Base-by-base conservation (phyloP, 2,329 filamentous ascomycete species). In the Xylariaceae sp. region DNA sequence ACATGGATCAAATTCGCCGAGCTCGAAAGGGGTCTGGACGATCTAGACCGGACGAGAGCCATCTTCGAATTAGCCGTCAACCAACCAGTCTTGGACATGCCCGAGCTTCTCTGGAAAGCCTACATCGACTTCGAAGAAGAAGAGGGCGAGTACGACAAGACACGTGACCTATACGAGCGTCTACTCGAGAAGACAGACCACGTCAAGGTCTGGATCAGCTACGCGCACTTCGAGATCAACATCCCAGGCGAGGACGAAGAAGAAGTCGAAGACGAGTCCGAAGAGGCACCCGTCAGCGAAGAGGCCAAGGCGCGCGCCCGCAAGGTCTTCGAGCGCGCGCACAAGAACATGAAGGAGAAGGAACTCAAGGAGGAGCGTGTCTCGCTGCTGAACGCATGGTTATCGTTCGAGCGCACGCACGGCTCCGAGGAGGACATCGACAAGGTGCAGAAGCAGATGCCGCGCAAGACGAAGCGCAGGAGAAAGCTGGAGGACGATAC, bases 51-150 rank as follows among this genome's bases (percentile, higher is more conserved):
- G 35, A 87, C 90, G 13, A 83, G 94, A 49, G 92, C 89, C 51
- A 96, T 99, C 67, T 97, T 92, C 71, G 93, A 97, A 75, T 81
- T 97, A 34, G 93, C 90, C 2, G 88, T 97, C 61, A 80, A 84
- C 53, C 92, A 97, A 73, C 82, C 87, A 1, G 83, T 86, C 37
- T 81, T 99, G 11, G 94, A 99, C 73, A 99, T 99, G 94, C 94
- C 94, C 0, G 94, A 99, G 76, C 80, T 97, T 55, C 80, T 97
- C 1, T 99, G 94, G 94, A 97, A 97, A 77, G 87, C 92, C 1
- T 99, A 96, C 74, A 97, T 99, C 68, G 94, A 99, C 74, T 97
- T 97, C 71, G 94, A 99, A 75, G 93, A 97, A 72, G 91, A 96
- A 68, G 91, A 96, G 74, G 90, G 87, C 69, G 91, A 97, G 74